Base-by-base conservation (phyloP, 2,329 filamentous ascomycete species). In the Claviceps monticola region DNA sequence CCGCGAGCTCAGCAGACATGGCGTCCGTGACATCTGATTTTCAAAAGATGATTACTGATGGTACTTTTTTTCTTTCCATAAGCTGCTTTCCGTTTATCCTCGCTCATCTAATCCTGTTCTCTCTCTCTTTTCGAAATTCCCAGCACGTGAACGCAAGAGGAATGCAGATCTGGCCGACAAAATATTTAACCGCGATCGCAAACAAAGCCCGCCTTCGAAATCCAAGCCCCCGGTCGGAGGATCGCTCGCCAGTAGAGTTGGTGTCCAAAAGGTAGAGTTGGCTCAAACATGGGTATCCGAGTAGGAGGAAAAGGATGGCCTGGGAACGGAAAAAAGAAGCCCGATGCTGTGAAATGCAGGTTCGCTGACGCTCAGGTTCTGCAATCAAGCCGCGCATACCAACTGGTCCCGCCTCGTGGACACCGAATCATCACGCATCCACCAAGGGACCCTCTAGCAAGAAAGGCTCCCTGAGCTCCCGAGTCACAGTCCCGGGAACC, bases 191-290 rank as follows among this genome's bases (percentile, higher is more conserved):
- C 72, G 68, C 56, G 78, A 78, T 62, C 79, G 82, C 58, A 68
- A 74, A 37, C 67, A 76, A 50, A 83, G 77, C 61, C 75, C 82
- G 41, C 75, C 77, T 6, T 66, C 68, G 44, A 74, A 67, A 53
- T 62, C 71, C 53, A 78, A 71, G 60, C 64, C 68, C 55, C 63
- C 64, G 52, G 60, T 64, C 49, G 71, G 75, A 49, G 72, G 80
- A 60, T 79, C 79, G 3, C 76, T 89, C 49, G 80, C 85, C 51
- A 86, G 82, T 66, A 78, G 85, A 64, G 81, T 85, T 53, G 85
- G 86, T 41, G 74, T 89, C 48, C 80, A 78, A 61, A 89, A 89
- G 79, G 82, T 82, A 72, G 26, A 13, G 11, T 19, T 34, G 14
- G 29, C 45, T 34, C 26, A 17, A 19, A 13, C n/a, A 16, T 9